A percentile compares a stretch with the other conserved stretches of the same genome.
These are phyloP conservation scores for Sphagnurus paluster DNA, from an alignment of 1,284 basidiomycete genomes.

Conservation along the genomic window DNA sequence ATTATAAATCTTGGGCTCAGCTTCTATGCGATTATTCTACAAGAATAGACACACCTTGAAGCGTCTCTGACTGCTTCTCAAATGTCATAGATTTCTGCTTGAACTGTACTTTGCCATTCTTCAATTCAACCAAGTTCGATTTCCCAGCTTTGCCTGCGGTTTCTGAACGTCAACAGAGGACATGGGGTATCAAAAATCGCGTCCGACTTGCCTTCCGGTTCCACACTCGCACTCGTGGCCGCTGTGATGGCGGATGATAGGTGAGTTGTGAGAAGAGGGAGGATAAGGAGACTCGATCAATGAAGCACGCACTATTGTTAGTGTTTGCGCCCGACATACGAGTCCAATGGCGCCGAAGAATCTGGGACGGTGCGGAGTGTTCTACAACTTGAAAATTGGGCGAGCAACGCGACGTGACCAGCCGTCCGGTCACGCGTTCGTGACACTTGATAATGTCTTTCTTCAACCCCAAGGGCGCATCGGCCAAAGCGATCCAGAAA, in stretches of 20 bases:
- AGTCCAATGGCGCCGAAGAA: slow-evolving; percentile 24
- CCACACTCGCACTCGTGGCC: slow-evolving; percentile 16
- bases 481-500: slow-evolving; percentile 33
- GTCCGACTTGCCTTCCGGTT: slow-evolving; percentile 30
- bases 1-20: not conserved
- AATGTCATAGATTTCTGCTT: slow-evolving; percentile 78
- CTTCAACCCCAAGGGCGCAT: slow-evolving; percentile 48
- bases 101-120: slow-evolving; percentile 74
- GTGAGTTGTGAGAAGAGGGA: slow-evolving; percentile 1
- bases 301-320: slow-evolving; percentile 33
- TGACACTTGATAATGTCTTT: slow-evolving; percentile 55
- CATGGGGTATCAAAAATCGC: slow-evolving; percentile 19
- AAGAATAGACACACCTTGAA: slow-evolving; percentile 61
- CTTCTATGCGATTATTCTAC: not conserved
- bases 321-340: slow-evolving; percentile 38
- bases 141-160: slow-evolving; percentile 38
- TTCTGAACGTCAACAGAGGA: slow-evolving; percentile 25
- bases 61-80: slow-evolving; percentile 77
- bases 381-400: slow-evolving; percentile 22
- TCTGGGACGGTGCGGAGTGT: slow-evolving; percentile 10
- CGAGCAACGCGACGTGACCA: slow-evolving; percentile 33
- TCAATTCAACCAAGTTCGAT: slow-evolving; percentile 56
- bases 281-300: not conserved
- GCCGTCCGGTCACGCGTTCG: slow-evolving; percentile 40
- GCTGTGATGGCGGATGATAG: slow-evolving; percentile 1